phyloP scores from a whole-genome alignment of 176 grass and related monocot genomes.

The Melocanna baccifera region DNA sequence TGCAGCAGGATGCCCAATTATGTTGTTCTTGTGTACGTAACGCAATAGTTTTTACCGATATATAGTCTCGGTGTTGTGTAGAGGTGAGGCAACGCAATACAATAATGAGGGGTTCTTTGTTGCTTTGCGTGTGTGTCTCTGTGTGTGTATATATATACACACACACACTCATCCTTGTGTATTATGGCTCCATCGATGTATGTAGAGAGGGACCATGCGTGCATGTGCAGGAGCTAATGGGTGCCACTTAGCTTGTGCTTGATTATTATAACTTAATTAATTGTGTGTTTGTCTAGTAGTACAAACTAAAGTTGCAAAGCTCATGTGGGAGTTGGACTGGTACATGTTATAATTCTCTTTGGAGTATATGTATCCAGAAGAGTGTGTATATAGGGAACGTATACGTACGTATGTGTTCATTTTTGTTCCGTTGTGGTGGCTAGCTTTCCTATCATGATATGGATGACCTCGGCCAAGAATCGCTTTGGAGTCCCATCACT shows the following conservation, averaged over 20 bases:
- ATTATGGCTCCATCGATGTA: slow-evolving; percentile 12
- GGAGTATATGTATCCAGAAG: neutral
- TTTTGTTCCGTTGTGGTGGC: slow-evolving; percentile 45
- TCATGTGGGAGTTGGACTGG: slow-evolving; percentile 33
- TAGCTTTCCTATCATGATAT: slow-evolving; percentile 37
- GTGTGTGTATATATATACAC: neutral
- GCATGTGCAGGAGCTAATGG: slow-evolving; percentile 35
- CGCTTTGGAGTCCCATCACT: slow-evolving; percentile 50
- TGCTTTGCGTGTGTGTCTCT: neutral
- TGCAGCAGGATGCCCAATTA: slow-evolving; percentile 31
- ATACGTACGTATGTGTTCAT: neutral
- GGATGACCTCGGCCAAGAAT: slow-evolving; percentile 49
- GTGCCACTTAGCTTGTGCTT: slow-evolving; percentile 46
- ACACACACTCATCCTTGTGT: neutral
- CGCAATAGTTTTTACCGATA: slow-evolving; percentile 21
- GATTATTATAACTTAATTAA: slow-evolving; percentile 15
- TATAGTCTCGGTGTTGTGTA: slow-evolving; percentile 35
- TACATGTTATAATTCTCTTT: neutral
- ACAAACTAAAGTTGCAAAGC: slow-evolving; percentile 34
- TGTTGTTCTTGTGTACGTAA: slow-evolving; percentile 29
- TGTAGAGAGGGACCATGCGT: slow-evolving; percentile 21
- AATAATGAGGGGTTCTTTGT: slow-evolving; percentile 29
- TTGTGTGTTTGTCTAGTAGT: neutral
- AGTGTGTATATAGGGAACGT: neutral
- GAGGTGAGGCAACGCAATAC: slow-evolving; percentile 29